phyloP scores from a whole-genome alignment of 1,139 yeast genomes.

The Nakaseomyces uthaithaninus region DNA sequence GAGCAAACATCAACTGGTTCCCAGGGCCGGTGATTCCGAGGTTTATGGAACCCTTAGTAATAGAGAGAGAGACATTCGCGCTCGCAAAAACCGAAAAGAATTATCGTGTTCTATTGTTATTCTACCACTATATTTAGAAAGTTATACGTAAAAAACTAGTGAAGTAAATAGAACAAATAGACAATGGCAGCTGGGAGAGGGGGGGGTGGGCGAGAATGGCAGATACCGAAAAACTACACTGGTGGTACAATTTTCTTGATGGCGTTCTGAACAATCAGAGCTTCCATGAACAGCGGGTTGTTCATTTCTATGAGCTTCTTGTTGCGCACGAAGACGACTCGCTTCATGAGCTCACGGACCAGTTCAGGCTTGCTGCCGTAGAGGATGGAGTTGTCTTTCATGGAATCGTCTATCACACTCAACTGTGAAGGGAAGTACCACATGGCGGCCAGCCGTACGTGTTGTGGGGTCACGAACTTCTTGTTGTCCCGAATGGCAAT shows the following conservation, averaged over 20 bases:
- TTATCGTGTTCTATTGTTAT: no score
- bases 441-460: conserved; percentile 24
- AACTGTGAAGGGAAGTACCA: conserved; percentile 31
- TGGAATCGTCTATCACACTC: conserved; percentile 18
- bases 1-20: no score
- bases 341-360: conserved; percentile 24
- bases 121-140: no score
- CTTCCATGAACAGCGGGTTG: conserved; percentile 27
- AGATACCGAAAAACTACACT: conserved; percentile 12
- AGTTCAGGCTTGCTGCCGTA: conserved; percentile 28
- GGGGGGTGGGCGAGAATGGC: no score
- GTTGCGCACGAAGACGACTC: conserved; percentile 18
- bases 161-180: no score
- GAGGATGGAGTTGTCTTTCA: conserved; percentile 24
- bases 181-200: no score
- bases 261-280: conserved; percentile 25
- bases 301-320: conserved; percentile 15
- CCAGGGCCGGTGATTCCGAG: no score
- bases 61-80: no score
- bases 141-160: no score
- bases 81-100: no score
- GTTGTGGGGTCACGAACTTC: conserved; percentile 25
- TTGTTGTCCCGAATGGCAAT: conserved; percentile 16
- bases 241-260: conserved; percentile 28
- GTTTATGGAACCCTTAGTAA: no score